Percentiles rank a stretch among this genome's conserved stretches.
These are phyloP conservation scores for Penicillium silybi DNA, from an alignment of 495 filamentous ascomycete genomes.

Conservation along the genomic window DNA sequence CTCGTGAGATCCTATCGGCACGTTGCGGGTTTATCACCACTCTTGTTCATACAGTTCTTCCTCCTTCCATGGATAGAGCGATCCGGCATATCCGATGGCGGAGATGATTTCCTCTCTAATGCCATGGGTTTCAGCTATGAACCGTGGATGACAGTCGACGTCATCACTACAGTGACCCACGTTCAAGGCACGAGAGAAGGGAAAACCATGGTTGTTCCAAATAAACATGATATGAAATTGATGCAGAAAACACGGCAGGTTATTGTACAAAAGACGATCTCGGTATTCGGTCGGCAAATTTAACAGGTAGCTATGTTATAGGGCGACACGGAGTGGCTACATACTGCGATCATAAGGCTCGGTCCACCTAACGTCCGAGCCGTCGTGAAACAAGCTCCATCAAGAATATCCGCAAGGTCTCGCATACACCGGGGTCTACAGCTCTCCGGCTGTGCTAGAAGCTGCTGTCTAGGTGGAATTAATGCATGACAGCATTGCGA, in stretches of 20 bases:
- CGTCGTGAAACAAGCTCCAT: background rate
- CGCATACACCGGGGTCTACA: background rate
- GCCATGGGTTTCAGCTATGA: background rate
- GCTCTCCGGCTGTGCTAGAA: background rate
- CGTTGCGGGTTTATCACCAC: background rate
- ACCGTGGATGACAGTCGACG: constrained; percentile 1
- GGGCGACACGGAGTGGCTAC: background rate
- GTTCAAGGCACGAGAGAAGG: background rate
- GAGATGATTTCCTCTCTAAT: constrained; percentile 3
- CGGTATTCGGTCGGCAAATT: background rate
- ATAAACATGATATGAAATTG: background rate
- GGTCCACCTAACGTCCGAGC: background rate
- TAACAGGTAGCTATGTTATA: background rate
- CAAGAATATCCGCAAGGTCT: background rate
- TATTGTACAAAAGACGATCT: background rate
- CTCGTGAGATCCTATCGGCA: background rate
- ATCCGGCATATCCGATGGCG: constrained; percentile 4
- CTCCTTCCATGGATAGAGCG: background rate
- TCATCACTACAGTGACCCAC: constrained; percentile 3
- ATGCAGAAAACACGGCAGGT: no score
- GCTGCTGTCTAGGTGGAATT: background rate
- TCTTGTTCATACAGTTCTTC: background rate
- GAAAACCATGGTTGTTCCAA: background rate
- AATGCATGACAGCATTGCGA: constrained; percentile 7
- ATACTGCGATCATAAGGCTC: background rate